These are phyloP conservation scores for Alternaria triticina DNA, from an alignment of 2,329 filamentous ascomycete species.

Conservation along the genomic window DNA sequence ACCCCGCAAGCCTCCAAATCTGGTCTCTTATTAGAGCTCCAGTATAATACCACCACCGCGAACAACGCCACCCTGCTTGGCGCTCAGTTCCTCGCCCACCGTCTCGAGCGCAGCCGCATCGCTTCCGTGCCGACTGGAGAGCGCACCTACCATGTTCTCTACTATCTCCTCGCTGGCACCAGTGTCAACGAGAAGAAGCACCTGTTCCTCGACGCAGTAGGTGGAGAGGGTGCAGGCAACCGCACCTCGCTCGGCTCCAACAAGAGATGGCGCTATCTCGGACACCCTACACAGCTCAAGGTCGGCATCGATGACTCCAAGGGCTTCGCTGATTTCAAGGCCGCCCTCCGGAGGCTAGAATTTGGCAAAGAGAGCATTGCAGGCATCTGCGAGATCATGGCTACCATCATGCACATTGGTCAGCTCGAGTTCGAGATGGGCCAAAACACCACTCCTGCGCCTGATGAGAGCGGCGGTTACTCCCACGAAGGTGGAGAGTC, in stretches of 20 bases:
- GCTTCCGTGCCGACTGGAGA: conserved; percentile 93
- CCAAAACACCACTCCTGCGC: conserved; percentile 76
- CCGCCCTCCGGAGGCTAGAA: conserved; percentile 88
- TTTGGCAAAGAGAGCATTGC: conserved; percentile 93
- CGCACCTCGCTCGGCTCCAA: conserved; percentile 64
- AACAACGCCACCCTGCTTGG: conserved; percentile 88
- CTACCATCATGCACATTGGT: conserved; percentile 93
- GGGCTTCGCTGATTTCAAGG: conserved; percentile 98
- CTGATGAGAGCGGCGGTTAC: conserved; percentile 93
- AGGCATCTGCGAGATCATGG: conserved; percentile 93
- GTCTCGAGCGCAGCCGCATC: conserved; percentile 89
- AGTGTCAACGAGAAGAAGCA: conserved; percentile 89
- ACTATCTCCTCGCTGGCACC: conserved; percentile 93
- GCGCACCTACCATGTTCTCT: conserved; percentile 93
- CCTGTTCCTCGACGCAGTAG: conserved; percentile 66
- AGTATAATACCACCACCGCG: conserved; percentile 89
- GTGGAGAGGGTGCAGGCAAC: conserved; percentile 59
- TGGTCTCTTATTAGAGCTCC: conserved; percentile 92
- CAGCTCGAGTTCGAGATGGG: conserved; percentile 92
- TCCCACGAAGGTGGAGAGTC: conserved; percentile 92
- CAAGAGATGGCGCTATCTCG: conserved; percentile 94
- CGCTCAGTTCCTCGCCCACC: conserved; percentile 92
- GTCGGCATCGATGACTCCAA: conserved; percentile 96
- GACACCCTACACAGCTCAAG: conserved; percentile 94
- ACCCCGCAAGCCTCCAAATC: conserved; percentile 96